phyloP scores from a whole-genome alignment of 169 alveolate species.

The Eimeria nieschulzi region DNA sequence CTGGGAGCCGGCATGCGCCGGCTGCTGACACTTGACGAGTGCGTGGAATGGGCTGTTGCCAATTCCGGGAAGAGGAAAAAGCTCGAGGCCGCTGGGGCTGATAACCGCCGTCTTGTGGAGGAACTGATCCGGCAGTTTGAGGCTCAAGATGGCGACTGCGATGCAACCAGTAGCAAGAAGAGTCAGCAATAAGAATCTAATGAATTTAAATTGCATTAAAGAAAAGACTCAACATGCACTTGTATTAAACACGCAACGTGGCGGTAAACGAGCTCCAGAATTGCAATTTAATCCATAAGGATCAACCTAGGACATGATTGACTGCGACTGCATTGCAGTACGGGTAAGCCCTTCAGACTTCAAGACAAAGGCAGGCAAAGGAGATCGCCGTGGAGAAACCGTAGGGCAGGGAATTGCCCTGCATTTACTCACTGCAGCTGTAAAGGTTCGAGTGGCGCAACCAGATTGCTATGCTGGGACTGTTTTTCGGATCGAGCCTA shows the following conservation, averaged over 20 bases:
- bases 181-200: neutral
- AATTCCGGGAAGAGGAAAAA: constrained; percentile 34
- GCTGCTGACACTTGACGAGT: constrained; percentile 71
- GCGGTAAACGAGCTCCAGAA: no score
- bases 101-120: constrained; percentile 71
- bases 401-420: constrained; percentile 18
- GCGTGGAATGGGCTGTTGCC: constrained; percentile 59
- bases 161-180: constrained; percentile 29
- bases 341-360: constrained; percentile 2
- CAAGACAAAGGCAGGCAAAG: constrained; percentile 21
- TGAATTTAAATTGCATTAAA: no score
- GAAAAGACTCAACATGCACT: no score
- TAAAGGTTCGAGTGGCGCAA: constrained; percentile 55
- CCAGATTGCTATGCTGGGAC: constrained; percentile 71
- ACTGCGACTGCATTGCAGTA: neutral
- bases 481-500: constrained; percentile 42
- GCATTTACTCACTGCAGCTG: constrained; percentile 51
- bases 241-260: no score
- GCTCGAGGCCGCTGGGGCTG: constrained; percentile 59
- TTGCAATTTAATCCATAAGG: no score
- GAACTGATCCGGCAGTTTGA: constrained; percentile 30
- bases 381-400: constrained; percentile 45
- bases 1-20: constrained; percentile 58
- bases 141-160: constrained; percentile 52
- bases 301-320: no score